Evolutionary conservation across 106 monocot genomes (phyloP), one percentile per base, ranked within the genome.

Genomic region (Acanthochlamys bracteata): DNA sequence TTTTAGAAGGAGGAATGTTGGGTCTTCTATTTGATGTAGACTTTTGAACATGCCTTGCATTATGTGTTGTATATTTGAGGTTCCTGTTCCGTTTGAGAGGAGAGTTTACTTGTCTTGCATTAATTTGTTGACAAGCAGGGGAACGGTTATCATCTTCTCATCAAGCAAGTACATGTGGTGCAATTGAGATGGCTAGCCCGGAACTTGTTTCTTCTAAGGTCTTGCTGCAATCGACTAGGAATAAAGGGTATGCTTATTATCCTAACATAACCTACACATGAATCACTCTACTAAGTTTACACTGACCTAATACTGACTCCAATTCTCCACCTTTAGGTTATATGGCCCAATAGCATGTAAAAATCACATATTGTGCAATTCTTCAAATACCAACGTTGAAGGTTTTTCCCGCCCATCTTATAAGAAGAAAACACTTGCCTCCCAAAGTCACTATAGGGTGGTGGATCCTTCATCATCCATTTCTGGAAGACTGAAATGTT

Each of bases 111-210:
- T 57, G 10, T 21, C 39, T 54, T 49, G 17, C 17, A 46, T 39
- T 26, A 27, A 57, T 60, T 26, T 53, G n/a, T n/a, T n/a, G 52
- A 16, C 22, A 39, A 25, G 42, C 21, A 82, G 79, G 78, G 79
- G 82, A 84, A 41, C 76, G 82, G 56, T 74, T 85, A 53, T 84
- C 82, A 13, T 89, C 82, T 7, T 85, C 82, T 13, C 68, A 70
- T 69, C 82, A 79, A 59, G 89, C 84, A 15, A 85, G 89, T 58
- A 84, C 79, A 39, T 63, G 79, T 42, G 79, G 79, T 61, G 41
- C 40, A 60, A 63, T 63, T 33, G 84, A 84, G 64, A 76, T 89
- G 72, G 74, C 64, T 17, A 78, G 61, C 60, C 25, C 66, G 59
- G 79, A 86, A 43, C 25, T 67, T 20, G 62, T 65, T 2, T 74